Percentiles rank a stretch among this genome's conserved stretches.
Conservation (phyloP, 768 basidiomycete species). For the Mycena metata region DNA sequence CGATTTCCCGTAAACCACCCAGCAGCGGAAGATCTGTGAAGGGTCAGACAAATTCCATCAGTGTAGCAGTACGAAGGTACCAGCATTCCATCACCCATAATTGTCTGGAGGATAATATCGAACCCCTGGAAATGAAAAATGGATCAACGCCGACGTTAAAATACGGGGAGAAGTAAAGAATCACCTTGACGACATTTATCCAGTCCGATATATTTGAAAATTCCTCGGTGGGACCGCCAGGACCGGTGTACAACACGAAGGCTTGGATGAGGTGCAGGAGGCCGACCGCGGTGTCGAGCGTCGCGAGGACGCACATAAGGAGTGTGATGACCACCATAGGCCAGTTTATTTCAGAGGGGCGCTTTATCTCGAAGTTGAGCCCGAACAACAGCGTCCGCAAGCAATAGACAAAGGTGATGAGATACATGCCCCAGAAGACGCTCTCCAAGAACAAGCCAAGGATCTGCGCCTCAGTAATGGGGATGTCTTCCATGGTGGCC, state of each 20-base stretch:
- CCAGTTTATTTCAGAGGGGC: neutral
- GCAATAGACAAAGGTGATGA: constrained; percentile 7
- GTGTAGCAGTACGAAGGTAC: neutral
- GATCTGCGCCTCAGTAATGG: constrained; percentile 21
- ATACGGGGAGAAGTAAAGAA: neutral
- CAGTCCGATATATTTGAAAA: constrained; percentile 11
- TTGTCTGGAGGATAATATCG: constrained; percentile 11
- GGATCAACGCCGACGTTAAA: neutral
- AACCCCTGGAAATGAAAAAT: neutral
- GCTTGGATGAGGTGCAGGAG: constrained; percentile 13
- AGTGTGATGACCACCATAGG: neutral
- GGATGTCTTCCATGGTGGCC: constrained; percentile 9
- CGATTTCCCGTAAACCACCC: constrained; percentile 17
- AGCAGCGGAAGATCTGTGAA: constrained; percentile 27
- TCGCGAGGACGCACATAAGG: neutral
- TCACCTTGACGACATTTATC: constrained; percentile 12
- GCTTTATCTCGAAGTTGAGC: neutral
- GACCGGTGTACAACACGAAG: neutral
- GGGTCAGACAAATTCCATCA: neutral
- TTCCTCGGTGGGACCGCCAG: constrained; percentile 4
- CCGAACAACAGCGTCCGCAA: constrained; percentile 6
- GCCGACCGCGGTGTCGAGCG: constrained; percentile 10
- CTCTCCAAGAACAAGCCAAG: constrained; percentile 10
- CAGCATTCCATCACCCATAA: constrained; percentile 6
- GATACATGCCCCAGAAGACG: constrained; percentile 9